Percentiles rank a stretch among this genome's conserved stretches.
phyloP scores from a whole-genome alignment of 2,329 filamentous ascomycete genomes.

The Aspergillus uvarum region DNA sequence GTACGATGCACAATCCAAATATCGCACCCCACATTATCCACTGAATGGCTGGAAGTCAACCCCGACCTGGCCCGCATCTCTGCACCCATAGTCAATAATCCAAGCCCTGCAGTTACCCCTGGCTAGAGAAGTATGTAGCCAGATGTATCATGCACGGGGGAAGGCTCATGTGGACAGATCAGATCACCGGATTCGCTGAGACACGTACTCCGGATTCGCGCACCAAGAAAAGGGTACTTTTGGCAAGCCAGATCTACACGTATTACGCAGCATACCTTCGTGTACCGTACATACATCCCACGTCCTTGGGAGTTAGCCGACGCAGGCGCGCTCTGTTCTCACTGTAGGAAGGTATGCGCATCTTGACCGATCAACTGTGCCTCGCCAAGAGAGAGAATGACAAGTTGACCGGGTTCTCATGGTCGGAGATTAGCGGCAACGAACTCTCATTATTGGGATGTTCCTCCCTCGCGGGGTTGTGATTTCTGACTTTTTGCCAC shows the following conservation, averaged over 20 bases:
- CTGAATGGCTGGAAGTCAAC: neutral
- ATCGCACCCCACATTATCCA: neutral
- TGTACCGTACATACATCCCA: too few species aligned
- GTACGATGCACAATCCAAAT: too few species aligned
- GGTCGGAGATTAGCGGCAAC: neutral
- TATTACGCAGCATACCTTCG: neutral
- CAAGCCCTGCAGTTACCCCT: neutral
- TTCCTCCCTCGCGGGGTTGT: neutral
- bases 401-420: neutral
- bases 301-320: neutral
- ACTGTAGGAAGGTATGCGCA: neutral
- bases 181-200: neutral
- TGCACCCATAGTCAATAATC: neutral
- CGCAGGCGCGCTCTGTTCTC: neutral
- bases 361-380: neutral
- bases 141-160: conserved; percentile 6
- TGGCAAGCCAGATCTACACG: neutral
- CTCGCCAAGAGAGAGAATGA: neutral
- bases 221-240: neutral
- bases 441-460: neutral
- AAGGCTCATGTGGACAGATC: conserved; percentile 6
- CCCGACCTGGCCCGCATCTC: neutral
- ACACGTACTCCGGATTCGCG: neutral
- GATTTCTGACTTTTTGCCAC: neutral
- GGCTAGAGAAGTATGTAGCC: neutral